A percentile compares a stretch with the other conserved stretches of the same genome.
phyloP scores from a whole-genome alignment of 768 basidiomycete species.

The Pleurotus giganteus region DNA sequence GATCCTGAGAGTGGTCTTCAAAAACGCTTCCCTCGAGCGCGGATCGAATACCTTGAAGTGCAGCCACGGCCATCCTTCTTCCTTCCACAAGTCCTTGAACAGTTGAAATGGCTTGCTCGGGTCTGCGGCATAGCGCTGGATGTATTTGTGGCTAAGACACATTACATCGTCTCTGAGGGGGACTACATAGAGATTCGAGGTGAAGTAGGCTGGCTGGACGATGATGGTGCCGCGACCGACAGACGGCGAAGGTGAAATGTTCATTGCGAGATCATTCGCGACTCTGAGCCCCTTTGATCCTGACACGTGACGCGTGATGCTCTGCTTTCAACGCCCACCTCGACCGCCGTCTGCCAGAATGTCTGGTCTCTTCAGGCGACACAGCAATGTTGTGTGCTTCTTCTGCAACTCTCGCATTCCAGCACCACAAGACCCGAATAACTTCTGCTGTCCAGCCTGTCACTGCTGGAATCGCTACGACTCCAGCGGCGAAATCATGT shows the following conservation, averaged over 20 bases:
- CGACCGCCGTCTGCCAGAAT: constrained; percentile 20
- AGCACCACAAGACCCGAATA: constrained; percentile 44
- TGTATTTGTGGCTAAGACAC: constrained; percentile 48
- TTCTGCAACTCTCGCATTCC: constrained; percentile 60
- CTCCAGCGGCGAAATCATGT: constrained; percentile 69
- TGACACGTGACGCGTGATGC: not conserved
- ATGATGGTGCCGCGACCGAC: constrained; percentile 56
- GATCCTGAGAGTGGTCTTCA: constrained; percentile 56
- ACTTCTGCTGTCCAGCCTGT: constrained; percentile 68
- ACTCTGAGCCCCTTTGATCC: not conserved
- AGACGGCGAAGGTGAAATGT: constrained; percentile 53
- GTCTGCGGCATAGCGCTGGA: constrained; percentile 41
- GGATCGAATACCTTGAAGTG: constrained; percentile 74
- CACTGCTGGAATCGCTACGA: constrained; percentile 76
- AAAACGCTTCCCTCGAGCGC: constrained; percentile 60
- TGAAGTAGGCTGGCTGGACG: constrained; percentile 76
- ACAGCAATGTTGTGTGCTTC: constrained; percentile 56
- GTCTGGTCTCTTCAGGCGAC: constrained; percentile 51
- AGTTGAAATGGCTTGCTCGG: constrained; percentile 53
- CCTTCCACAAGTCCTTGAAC: constrained; percentile 71
- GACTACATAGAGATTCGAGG: constrained; percentile 70
- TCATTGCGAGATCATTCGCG: constrained; percentile 29
- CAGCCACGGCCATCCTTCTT: constrained; percentile 70
- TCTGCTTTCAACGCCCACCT: constrained; percentile 2
- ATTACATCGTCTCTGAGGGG: constrained; percentile 64